phyloP scores from a whole-genome alignment of 495 filamentous ascomycete genomes.

The Tuber borchii region DNA sequence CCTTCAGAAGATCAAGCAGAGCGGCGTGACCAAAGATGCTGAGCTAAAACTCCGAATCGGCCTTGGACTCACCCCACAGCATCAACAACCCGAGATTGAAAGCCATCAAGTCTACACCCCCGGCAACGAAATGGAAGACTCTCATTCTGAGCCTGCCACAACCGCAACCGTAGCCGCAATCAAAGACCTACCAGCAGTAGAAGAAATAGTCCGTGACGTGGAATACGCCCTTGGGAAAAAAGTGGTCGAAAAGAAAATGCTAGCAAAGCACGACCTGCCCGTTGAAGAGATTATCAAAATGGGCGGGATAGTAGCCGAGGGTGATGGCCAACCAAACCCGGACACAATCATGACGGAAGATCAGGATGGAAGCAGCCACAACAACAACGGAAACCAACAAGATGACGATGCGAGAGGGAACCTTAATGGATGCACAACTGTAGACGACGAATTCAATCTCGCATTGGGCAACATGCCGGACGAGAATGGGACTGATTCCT shows the following conservation, averaged over 20 bases:
- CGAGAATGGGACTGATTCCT: conserved; percentile 9
- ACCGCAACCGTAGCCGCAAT: conserved; percentile 81
- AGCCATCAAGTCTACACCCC: background rate
- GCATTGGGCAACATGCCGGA: conserved; percentile 5
- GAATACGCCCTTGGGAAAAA: conserved; percentile 34
- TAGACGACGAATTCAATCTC: conserved; percentile 4
- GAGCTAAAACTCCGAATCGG: conserved; percentile 57
- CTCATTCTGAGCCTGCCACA: conserved; percentile 67
- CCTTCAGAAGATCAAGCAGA: conserved; percentile 66
- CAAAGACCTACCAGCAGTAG: conserved; percentile 75
- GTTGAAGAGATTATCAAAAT: conserved; percentile 35
- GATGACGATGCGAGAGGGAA: background rate
- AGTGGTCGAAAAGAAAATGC: conserved; percentile 27
- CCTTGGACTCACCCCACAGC: conserved; percentile 10
- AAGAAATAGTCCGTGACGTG: conserved; percentile 30
- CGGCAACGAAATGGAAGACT: conserved; percentile 8
- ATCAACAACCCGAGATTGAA: background rate
- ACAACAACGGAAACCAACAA: conserved; percentile 8
- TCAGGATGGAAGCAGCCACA: background rate
- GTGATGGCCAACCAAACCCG: conserved; percentile 14
- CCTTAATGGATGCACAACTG: background rate
- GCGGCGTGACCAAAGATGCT: conserved; percentile 56
- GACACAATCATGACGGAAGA: conserved; percentile 24
- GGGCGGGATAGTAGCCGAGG: conserved; percentile 34
- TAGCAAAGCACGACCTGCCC: conserved; percentile 29